Base-by-base conservation (phyloP, 768 basidiomycete species). In the Pisolithus sp. region DNA sequence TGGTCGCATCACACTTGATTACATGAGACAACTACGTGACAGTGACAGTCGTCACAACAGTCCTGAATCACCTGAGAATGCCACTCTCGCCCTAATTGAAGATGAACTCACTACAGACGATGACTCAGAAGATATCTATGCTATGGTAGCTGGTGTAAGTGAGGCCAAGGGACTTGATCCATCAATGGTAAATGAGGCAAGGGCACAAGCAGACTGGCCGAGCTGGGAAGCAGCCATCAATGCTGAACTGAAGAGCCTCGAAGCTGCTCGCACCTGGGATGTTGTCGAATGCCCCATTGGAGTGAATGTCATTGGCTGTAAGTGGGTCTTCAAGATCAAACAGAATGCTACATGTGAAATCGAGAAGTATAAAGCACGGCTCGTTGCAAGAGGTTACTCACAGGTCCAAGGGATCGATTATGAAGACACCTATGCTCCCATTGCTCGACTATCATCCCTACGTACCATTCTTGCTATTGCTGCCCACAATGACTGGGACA, bases 241-340 rank as follows among this genome's bases (percentile, higher is more conserved):
- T 18, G n/a, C n/a, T 5, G 40, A 41, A 41, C n/a, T 41, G n/a
- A 41, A 41, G 40, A 41, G 40, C 21, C 40, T 41, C 1, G 40
- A 41, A 8, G 40, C 17, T 6, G n/a, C 40, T n/a, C 58, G 59
- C 1, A 73, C 66, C 2, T 75, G 68, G 67, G 52, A 54, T 1
- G 18, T 67, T 2, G 64, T 62, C 0, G 37, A 54, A 4, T 40
- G 57, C n/a, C 73, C 73, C 0, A 23, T 48, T 0, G 67, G 62
- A 6, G 48, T 50, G 9, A 71, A 69, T 15, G 43, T 69, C 23
- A 59, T 76, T 23, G 58, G 63, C 1, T 60, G 57, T 9, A 61
- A 66, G n/a, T 77, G 73, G 71, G 72, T 77, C 13, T 78, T 68
- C 40, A 49, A 24, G 30, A 23, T n/a, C 12, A 48, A 26, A 47